A percentile compares a stretch with the other conserved stretches of the same genome.
phyloP scores from a whole-genome alignment of 306 rosid genomes.

The Corylus heterophylla region DNA sequence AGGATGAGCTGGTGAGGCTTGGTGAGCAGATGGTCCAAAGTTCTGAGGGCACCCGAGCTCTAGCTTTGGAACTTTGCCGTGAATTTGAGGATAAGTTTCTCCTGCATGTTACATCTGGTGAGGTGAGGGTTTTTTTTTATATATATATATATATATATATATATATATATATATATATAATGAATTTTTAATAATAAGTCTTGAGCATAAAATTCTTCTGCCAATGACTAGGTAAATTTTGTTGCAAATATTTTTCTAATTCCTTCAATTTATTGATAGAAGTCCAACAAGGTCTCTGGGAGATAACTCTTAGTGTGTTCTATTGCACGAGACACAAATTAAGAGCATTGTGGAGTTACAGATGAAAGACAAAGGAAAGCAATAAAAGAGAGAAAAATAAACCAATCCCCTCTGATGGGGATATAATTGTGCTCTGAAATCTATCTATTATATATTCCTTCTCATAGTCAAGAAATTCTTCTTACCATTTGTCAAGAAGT shows the following conservation, averaged over 20 bases:
- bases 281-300: neutral
- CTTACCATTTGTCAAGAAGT: neutral
- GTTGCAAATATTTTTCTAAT: neutral
- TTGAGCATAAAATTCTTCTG: neutral
- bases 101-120: slow-evolving; percentile 84
- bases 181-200: neutral
- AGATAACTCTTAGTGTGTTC: no score
- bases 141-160: slow-evolving; percentile 8
- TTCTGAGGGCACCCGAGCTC: slow-evolving; percentile 91
- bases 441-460: neutral
- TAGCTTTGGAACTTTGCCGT: slow-evolving; percentile 99
- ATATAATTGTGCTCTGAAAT: neutral
- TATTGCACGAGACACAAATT: neutral
- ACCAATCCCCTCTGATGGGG: neutral
- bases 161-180: slow-evolving; percentile 1
- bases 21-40: slow-evolving; percentile 91
- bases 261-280: neutral
- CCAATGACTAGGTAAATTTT: neutral
- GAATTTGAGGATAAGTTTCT: slow-evolving; percentile 98
- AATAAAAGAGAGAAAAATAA: neutral
- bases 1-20: slow-evolving; percentile 92
- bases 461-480: neutral
- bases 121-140: slow-evolving; percentile 53
- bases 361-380: neutral
- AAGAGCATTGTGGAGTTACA: neutral